Base-by-base conservation (phyloP, 164 flowering plant genomes). In the Houttuynia cordata region DNA sequence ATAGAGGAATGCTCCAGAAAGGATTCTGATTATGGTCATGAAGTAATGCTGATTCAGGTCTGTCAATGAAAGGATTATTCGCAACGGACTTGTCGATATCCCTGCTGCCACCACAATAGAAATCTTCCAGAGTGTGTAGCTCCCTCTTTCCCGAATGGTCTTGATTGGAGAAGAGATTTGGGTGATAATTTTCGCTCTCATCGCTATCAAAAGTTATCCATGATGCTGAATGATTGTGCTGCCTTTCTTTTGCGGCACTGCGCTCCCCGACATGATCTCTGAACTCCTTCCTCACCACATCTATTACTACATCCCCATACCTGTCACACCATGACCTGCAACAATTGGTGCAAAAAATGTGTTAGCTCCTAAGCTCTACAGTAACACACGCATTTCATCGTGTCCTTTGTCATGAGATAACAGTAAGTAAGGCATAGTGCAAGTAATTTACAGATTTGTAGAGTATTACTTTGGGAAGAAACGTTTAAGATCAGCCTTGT, bases 251-350 rank as follows among this genome's bases (percentile, higher is more conserved):
- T 0, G 78, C 70, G 4, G 72, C 67, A 39, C 72, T 77, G 60
- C 78, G 58, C 69, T 87, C 87, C 17, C 80, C 79, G 8, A 83
- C 83, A 60, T 91, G 92, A 45, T 84, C 86, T 69, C 84, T 90
- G 81, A 87, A 85, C 64, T 90, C 97, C 62, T 83, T 90, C 57
- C 76, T 80, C 72, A 89, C 90, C 64, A 89, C 97, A 67, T 83
- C 87, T 60, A 86, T 57, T 6, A 86, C 96, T 3, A 79, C 75
- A 41, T 84, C 90, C 0, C 97, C 94, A 66, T 90, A 78, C 21
- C 77, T 68, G 57, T 89, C 96, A 55, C 93, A 84, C 87, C 91
- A 86, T 55, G 89, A 65, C 70, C 92, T 88, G 56, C 20, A 51
- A 51, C 14, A 47, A 61, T 13, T 39, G 47, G 37, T 6, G 37